These are phyloP conservation scores for Xylariomycetidae sp. DNA, from an alignment of 2,329 filamentous ascomycete species.

Conservation along the genomic window DNA sequence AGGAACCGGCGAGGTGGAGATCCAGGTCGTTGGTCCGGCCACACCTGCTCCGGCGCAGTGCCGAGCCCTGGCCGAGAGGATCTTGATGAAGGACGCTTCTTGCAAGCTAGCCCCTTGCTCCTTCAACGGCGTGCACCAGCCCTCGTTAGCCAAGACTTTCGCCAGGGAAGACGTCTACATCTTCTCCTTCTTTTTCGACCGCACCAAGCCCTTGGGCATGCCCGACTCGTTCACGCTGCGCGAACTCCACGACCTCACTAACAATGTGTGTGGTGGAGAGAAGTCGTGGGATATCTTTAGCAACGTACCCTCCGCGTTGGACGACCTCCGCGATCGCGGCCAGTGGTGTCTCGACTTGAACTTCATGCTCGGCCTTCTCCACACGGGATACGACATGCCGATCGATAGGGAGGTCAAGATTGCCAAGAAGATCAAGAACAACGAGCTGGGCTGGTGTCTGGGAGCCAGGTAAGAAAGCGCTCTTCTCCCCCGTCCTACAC, in stretches of 20 bases:
- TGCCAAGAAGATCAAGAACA: conserved; percentile 97
- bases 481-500: neutral
- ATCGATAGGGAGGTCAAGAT: conserved; percentile 94
- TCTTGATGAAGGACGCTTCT: conserved; percentile 77
- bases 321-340: conserved; percentile 75
- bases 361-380: conserved; percentile 89
- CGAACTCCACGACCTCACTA: conserved; percentile 81
- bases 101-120: conserved; percentile 90
- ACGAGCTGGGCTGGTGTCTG: conserved; percentile 96
- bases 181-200: conserved; percentile 97
- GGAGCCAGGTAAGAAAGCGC: conserved; percentile 82
- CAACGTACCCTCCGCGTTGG: conserved; percentile 69
- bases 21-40: conserved; percentile 85
- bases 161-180: conserved; percentile 88
- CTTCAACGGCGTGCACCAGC: conserved; percentile 96
- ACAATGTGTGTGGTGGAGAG: conserved; percentile 78
- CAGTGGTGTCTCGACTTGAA: conserved; percentile 94
- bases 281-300: conserved; percentile 75
- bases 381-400: conserved; percentile 97
- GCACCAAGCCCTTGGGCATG: conserved; percentile 90
- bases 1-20: conserved; percentile 53
- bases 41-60: conserved; percentile 78
- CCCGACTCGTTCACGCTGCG: conserved; percentile 93
- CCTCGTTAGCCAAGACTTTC: conserved; percentile 87
- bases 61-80: conserved; percentile 83